Evolutionary conservation across 192 early-diverging fungal species (phyloP).

Genomic region (Phycomyces nitens): DNA sequence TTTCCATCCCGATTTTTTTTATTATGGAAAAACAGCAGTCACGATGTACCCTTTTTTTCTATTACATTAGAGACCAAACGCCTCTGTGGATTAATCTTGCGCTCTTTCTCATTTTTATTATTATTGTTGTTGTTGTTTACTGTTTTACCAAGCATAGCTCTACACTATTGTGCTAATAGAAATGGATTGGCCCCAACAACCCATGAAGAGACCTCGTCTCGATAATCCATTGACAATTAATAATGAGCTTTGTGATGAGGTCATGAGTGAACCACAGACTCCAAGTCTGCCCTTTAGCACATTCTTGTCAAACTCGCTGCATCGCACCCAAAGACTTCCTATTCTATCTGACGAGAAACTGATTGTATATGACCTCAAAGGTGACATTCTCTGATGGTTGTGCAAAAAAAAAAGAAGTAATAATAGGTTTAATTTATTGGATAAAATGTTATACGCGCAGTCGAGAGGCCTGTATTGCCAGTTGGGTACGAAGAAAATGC

Average conservation of each 20-base stretch:
- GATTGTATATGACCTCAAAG: conserved; percentile 16
- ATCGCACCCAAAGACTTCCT: conserved; percentile 6
- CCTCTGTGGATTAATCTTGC: too few species aligned
- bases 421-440: too few species aligned
- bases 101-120: too few species aligned
- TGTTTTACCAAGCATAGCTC: too few species aligned
- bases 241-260: neutral
- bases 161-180: too few species aligned
- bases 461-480: conserved; percentile 55
- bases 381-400: neutral
- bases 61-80: too few species aligned
- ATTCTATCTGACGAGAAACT: conserved; percentile 18
- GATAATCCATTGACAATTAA: neutral
- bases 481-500: conserved; percentile 63
- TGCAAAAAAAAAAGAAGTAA: neutral
- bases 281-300: conserved; percentile 9
- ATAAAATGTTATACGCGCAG: neutral
- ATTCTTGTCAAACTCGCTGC: conserved; percentile 15
- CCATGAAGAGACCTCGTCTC: conserved; percentile 9
- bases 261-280: neutral
- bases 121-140: too few species aligned
- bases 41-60: too few species aligned
- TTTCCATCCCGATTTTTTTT: too few species aligned
- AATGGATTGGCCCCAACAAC: neutral
- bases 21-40: too few species aligned